These are phyloP conservation scores for Macaranga tanarius DNA, from an alignment of 441 rosid species.

Conservation along the genomic window DNA sequence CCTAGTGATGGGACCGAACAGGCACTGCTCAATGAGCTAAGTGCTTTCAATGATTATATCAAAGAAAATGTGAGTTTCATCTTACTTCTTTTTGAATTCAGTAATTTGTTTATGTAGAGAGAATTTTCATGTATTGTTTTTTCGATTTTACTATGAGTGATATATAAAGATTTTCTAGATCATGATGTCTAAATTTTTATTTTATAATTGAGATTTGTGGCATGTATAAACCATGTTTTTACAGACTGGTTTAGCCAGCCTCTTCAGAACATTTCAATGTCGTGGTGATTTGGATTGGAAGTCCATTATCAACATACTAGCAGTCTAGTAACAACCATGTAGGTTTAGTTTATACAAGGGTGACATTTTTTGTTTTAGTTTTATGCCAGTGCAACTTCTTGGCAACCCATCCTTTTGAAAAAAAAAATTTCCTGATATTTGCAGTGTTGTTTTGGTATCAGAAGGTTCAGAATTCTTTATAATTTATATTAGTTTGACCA, in stretches of 20 bases:
- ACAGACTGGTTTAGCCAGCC: not conserved
- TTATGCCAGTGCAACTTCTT: too few species aligned
- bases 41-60: slow-evolving; percentile 60
- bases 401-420: too few species aligned
- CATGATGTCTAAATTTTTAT: not conserved
- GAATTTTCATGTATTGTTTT: not conserved
- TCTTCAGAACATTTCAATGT: not conserved
- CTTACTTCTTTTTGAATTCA: not conserved
- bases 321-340: not conserved
- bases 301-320: not conserved
- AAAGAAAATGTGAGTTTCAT: slow-evolving; percentile 37
- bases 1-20: slow-evolving; percentile 75
- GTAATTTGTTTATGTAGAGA: not conserved
- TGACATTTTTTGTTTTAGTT: too few species aligned
- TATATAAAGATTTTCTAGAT: not conserved
- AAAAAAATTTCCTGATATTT: too few species aligned
- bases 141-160: not conserved
- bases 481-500: too few species aligned
- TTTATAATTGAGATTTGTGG: not conserved
- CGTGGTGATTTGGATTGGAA: not conserved
- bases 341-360: too few species aligned
- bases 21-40: slow-evolving; percentile 65
- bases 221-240: not conserved
- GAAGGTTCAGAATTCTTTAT: not conserved
- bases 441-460: too few species aligned